These are phyloP conservation scores for Aspergillus sp. DNA, from an alignment of 2,329 filamentous ascomycete genomes.

Conservation along the genomic window DNA sequence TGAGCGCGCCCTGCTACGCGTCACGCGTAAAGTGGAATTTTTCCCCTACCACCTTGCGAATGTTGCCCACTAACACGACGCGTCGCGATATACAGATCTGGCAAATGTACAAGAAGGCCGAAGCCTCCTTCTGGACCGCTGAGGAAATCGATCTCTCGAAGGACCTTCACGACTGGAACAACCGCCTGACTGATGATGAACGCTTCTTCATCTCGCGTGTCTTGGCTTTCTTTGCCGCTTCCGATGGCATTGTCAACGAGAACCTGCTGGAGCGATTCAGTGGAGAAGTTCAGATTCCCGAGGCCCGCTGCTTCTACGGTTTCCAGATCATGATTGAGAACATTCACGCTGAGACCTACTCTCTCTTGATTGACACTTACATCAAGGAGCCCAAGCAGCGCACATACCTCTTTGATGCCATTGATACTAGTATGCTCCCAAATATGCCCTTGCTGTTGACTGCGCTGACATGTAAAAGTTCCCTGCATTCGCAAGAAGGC, in stretches of 20 bases:
- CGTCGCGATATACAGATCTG: slow-evolving; percentile 71
- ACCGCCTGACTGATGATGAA: slow-evolving; percentile 93
- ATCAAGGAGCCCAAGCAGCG: slow-evolving; percentile 97
- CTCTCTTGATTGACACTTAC: slow-evolving; percentile 97
- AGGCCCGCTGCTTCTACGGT: slow-evolving; percentile 99
- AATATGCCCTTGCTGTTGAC: neutral
- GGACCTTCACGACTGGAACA: slow-evolving; percentile 99
- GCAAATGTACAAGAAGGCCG: slow-evolving; percentile 99
- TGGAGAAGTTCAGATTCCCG: slow-evolving; percentile 91
- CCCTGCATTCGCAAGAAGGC: slow-evolving; percentile 98
- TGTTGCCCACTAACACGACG: slow-evolving; percentile 39
- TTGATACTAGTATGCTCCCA: slow-evolving; percentile 81
- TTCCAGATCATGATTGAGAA: slow-evolving; percentile 99
- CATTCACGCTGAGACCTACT: slow-evolving; percentile 99
- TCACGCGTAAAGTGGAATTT: slow-evolving; percentile 67
- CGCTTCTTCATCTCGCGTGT: slow-evolving; percentile 98
- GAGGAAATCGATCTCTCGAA: slow-evolving; percentile 99
- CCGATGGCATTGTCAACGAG: slow-evolving; percentile 99
- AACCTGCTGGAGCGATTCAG: slow-evolving; percentile 98
- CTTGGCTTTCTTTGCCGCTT: slow-evolving; percentile 97
- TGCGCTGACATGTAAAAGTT: slow-evolving; percentile 54
- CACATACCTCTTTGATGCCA: slow-evolving; percentile 94
- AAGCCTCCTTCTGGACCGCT: slow-evolving; percentile 99
- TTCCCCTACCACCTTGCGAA: slow-evolving; percentile 9
- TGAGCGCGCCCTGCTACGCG: slow-evolving; percentile 60